Evolutionary conservation across 108 stramenopile genomes (phyloP).

Genomic region (Nitzschia putrida): DNA sequence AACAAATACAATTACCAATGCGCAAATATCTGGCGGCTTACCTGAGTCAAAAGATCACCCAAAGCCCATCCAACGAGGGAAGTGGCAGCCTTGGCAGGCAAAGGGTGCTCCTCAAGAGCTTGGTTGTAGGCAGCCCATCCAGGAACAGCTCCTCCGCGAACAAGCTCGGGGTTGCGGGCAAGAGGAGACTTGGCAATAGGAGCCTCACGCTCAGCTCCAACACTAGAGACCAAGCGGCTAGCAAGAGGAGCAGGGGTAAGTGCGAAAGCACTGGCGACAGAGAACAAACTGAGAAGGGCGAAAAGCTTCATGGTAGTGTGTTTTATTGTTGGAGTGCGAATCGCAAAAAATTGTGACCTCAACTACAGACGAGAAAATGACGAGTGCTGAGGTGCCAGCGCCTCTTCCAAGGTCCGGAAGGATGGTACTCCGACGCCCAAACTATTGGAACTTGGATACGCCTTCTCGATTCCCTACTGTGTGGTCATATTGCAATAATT

Average conservation of each 20-base stretch:
- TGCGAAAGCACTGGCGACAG: conserved; percentile 63
- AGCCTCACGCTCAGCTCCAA: conserved; percentile 38
- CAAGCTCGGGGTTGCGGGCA: conserved; percentile 73
- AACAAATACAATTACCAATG: no score
- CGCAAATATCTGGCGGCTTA: conserved; percentile 32
- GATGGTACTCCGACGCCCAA: no score
- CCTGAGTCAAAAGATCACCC: conserved; percentile 96
- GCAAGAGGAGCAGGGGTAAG: conserved; percentile 56
- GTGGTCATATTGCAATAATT: no score
- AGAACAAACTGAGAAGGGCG: conserved; percentile 56
- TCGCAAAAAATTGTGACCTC: not conserved
- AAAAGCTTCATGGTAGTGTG: conserved; percentile 76
- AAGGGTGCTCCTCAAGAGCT: conserved; percentile 89
- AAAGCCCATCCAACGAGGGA: conserved; percentile 95
- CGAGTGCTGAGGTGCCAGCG: no score
- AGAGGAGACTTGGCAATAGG: conserved; percentile 74
- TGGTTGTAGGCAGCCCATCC: conserved; percentile 92
- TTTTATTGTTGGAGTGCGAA: not conserved
- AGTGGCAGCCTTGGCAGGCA: conserved; percentile 93
- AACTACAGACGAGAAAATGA: no score
- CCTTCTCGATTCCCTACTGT: no score
- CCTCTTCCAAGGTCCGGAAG: no score
- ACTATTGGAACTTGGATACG: no score
- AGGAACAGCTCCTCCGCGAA: conserved; percentile 88
- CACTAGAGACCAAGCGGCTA: conserved; percentile 21